phyloP scores from a whole-genome alignment of 352 stramenopile genomes.

The Globisporangium irregulare region DNA sequence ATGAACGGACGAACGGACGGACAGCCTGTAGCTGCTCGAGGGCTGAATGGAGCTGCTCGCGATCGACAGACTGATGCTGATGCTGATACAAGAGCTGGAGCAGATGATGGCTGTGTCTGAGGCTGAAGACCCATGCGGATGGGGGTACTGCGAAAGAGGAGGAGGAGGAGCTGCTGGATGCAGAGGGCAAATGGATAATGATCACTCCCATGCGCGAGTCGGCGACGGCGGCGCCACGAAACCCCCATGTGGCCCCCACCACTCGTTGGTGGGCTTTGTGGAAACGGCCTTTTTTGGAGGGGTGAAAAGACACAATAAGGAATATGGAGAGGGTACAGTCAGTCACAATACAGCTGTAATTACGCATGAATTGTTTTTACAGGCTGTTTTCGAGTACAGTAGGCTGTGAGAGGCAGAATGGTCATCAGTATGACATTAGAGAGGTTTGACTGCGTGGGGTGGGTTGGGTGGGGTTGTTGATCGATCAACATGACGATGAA shows the following conservation, averaged over 20 bases:
- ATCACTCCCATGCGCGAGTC: background rate
- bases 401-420: background rate
- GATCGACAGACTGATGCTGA: background rate
- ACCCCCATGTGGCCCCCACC: background rate
- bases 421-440: background rate
- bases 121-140: background rate
- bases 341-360: background rate
- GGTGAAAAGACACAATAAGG: background rate
- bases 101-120: background rate
- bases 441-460: background rate
- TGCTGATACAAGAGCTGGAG: background rate
- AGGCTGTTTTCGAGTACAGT: background rate
- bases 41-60: background rate
- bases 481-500: background rate
- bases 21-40: background rate
- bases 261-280: background rate
- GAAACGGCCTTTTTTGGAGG: background rate
- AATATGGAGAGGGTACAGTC: background rate
- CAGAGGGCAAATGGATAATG: conserved; percentile 14
- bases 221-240: background rate
- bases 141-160: background rate
- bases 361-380: background rate
- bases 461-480: background rate
- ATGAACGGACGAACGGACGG: background rate
- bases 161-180: conserved; percentile 3